phyloP scores from a whole-genome alignment of 805 yeast genomes.

The Suhomyces sp. region DNA sequence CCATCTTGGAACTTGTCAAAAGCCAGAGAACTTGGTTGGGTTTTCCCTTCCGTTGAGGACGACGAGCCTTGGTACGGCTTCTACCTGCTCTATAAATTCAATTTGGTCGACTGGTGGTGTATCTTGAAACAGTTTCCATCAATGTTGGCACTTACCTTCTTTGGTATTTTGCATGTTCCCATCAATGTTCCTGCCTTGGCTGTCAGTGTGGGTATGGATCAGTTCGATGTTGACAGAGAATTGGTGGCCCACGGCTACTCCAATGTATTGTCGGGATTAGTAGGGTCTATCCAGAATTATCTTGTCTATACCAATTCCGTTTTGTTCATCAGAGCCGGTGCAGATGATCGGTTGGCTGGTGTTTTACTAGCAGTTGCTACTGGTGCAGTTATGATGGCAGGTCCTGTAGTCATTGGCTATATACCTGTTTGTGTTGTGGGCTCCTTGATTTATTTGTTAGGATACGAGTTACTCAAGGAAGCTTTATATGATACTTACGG shows the following conservation, averaged over 20 bases:
- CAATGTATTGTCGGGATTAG: slow-evolving; percentile 75
- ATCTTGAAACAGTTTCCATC: slow-evolving; percentile 75
- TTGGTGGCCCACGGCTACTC: slow-evolving; percentile 93
- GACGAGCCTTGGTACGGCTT: slow-evolving; percentile 89
- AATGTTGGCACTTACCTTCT: slow-evolving; percentile 93
- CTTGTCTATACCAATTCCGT: slow-evolving; percentile 93
- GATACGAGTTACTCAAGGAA: slow-evolving; percentile 86
- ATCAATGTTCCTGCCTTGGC: slow-evolving; percentile 97
- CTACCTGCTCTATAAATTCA: slow-evolving; percentile 68
- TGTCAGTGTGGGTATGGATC: slow-evolving; percentile 80
- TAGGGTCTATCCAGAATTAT: slow-evolving; percentile 91
- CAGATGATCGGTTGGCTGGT: slow-evolving; percentile 86
- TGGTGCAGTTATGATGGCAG: slow-evolving; percentile 72
- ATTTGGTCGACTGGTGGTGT: slow-evolving; percentile 70
- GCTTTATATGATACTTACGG: slow-evolving; percentile 84
- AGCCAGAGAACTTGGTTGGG: slow-evolving; percentile 80
- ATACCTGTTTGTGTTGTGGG: slow-evolving; percentile 98
- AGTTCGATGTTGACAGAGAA: slow-evolving; percentile 87
- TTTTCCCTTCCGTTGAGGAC: slow-evolving; percentile 63
- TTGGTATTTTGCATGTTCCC: slow-evolving; percentile 94
- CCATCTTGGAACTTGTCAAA: slow-evolving; percentile 61
- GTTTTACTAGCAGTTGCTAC: slow-evolving; percentile 85
- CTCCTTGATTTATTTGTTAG: slow-evolving; percentile 81
- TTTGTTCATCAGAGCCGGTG: slow-evolving; percentile 90
- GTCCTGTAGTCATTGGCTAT: slow-evolving; percentile 89